Evolutionary conservation across 2,329 filamentous ascomycete genomes (phyloP), one percentile per base, ranked within the genome.

Genomic region (Pseudogymnoascus sp.): DNA sequence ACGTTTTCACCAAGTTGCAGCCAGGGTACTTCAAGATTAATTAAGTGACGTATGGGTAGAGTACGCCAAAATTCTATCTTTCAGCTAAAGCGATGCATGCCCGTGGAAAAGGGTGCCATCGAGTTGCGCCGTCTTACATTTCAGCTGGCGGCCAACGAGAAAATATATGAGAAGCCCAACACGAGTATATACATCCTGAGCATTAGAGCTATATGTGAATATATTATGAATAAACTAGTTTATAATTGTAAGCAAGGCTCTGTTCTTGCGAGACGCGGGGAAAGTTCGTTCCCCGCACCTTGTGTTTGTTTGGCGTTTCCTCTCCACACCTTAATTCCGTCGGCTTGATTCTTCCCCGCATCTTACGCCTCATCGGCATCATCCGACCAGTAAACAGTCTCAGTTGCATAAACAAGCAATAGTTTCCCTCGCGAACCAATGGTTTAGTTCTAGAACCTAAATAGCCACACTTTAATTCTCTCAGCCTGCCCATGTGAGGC

Each of bases 1-100:
- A 58, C 12, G 12, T 63, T 6, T 64, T 64, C 43, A 65, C 65
- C 4, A 25, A 25, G 22, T 25, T 25, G 22, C 22, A 25, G 22
- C 22, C 22, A 25, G 22, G 22, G 22, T 25, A 25, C 22, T 25
- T 25, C 22, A 25, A 25, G 22, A 25, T 25, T 25, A 2, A 5
- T 25, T 4, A 25, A 25, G 22, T 5, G 5, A 25, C 5, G 22
- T 5, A 25, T 25, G 4, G 5, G 22, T 25, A 25, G 3, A 25
- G 22, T 25, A 25, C 3, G 22, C n/a, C n/a, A n/a, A n/a, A n/a
- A n/a, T n/a, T n/a, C n/a, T n/a, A n/a, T n/a, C n/a, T n/a, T n/a
- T n/a, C n/a, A n/a, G n/a, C n/a, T n/a, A n/a, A n/a, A n/a, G 12
- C 11, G 14, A 37, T 11, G 14, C 6, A 41, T 38, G 14, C 8